Conservation (phyloP, 306 rosid species). For the Prunus fruticosa region DNA sequence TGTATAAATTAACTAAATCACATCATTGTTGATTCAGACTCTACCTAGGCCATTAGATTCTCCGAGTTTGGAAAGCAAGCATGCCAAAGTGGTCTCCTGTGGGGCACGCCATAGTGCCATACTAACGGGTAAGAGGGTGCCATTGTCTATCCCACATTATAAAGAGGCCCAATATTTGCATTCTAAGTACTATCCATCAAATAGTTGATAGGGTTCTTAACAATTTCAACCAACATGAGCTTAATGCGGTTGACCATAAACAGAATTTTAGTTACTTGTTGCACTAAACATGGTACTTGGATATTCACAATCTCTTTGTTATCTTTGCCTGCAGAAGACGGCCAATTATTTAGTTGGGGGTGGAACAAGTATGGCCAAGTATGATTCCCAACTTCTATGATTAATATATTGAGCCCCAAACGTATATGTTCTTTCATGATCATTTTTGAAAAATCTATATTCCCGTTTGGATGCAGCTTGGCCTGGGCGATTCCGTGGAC, state of each 20-base stretch:
- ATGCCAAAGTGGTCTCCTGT: conserved; percentile 54
- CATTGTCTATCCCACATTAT: too few relatives aligned
- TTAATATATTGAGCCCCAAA: not conserved
- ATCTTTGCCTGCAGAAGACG: conserved; percentile 52
- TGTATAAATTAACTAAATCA: not conserved
- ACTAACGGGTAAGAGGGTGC: conserved; percentile 52
- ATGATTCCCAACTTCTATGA: not conserved
- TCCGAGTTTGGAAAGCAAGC: conserved; percentile 55
- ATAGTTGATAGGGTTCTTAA: too few relatives aligned
- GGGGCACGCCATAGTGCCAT: conserved; percentile 87
- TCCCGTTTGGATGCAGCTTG: conserved; percentile 55
- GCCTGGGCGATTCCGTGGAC: conserved; percentile 78
- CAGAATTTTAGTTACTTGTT: too few relatives aligned
- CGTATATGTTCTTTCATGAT: not conserved
- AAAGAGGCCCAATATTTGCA: too few relatives aligned
- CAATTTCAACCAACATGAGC: too few relatives aligned
- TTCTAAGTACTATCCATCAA: too few relatives aligned
- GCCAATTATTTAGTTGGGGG: conserved; percentile 77
- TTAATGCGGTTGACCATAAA: too few relatives aligned
- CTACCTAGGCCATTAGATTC: conserved; percentile 70
- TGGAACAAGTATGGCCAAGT: conserved; percentile 97
- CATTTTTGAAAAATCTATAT: not conserved
- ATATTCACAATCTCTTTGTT: not conserved
- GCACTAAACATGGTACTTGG: not conserved
- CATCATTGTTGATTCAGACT: conserved; percentile 36